These are phyloP conservation scores for Suillus americanus DNA, from an alignment of 768 basidiomycete genomes.

Conservation along the genomic window DNA sequence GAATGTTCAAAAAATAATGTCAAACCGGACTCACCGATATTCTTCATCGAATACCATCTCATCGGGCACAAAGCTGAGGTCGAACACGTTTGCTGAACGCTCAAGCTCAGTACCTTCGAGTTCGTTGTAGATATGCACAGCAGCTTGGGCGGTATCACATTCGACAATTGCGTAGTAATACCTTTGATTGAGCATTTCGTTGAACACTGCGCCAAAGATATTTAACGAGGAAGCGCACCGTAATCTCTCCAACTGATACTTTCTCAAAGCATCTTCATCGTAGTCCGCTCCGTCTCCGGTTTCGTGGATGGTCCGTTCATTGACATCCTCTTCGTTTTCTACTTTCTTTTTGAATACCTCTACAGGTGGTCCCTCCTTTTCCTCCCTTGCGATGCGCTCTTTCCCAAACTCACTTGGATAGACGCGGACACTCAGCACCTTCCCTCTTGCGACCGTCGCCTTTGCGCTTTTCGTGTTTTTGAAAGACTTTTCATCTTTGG, in stretches of 20 bases:
- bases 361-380: slow-evolving; percentile 84
- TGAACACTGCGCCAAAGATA: background rate
- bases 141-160: slow-evolving; percentile 77
- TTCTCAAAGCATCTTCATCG: slow-evolving; percentile 83
- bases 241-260: slow-evolving; percentile 90
- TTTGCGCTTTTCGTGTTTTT: slow-evolving; percentile 13
- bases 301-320: slow-evolving; percentile 65
- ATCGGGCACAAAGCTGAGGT: slow-evolving; percentile 91
- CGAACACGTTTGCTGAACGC: slow-evolving; percentile 93
- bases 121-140: slow-evolving; percentile 78
- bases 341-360: slow-evolving; percentile 68
- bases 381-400: slow-evolving; percentile 81
- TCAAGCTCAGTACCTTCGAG: slow-evolving; percentile 95
- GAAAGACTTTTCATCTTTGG: slow-evolving; percentile 13
- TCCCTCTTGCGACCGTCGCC: slow-evolving; percentile 51
- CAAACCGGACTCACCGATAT: slow-evolving; percentile 49
- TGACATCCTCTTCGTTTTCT: slow-evolving; percentile 54
- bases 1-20: background rate
- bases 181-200: slow-evolving; percentile 41
- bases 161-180: slow-evolving; percentile 96
- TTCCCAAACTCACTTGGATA: slow-evolving; percentile 96
- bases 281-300: slow-evolving; percentile 75
- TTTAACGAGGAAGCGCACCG: slow-evolving; percentile 49
- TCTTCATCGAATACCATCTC: slow-evolving; percentile 83
- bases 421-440: slow-evolving; percentile 75